These are phyloP conservation scores for Pestalotiopsis sp. DNA, from an alignment of 2,329 filamentous ascomycete species.

Conservation along the genomic window DNA sequence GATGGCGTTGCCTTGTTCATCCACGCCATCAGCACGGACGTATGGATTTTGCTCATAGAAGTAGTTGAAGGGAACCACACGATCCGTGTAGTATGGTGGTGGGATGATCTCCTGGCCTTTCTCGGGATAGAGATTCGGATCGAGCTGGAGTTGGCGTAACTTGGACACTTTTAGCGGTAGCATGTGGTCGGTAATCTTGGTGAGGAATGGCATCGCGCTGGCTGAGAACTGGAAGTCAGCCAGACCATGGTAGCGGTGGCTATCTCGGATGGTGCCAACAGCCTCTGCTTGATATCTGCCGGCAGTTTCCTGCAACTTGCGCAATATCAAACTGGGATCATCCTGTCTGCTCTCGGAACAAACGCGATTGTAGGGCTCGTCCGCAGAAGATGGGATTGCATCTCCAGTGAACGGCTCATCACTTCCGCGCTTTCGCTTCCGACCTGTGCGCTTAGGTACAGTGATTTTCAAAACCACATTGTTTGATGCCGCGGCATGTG, in stretches of 20 bases:
- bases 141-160: conserved; percentile 65
- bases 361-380: conserved; percentile 30
- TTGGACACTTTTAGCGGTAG: conserved; percentile 66
- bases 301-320: conserved; percentile 70
- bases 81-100: conserved; percentile 76
- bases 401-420: conserved; percentile 63
- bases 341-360: conserved; percentile 51
- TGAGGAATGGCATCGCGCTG: conserved; percentile 67
- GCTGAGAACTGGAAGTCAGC: conserved; percentile 87
- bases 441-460: conserved; percentile 82
- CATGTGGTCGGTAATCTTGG: conserved; percentile 70
- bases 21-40: conserved; percentile 62
- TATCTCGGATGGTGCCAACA: conserved; percentile 74
- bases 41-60: conserved; percentile 86
- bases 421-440: conserved; percentile 81
- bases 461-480: conserved; percentile 87
- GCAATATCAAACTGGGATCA: conserved; percentile 56
- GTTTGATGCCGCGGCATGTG: conserved; percentile 73
- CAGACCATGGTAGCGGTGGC: conserved; percentile 82
- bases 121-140: conserved; percentile 60
- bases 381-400: conserved; percentile 30
- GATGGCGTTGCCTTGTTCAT: conserved; percentile 50
- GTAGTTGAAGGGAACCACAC: conserved; percentile 74
- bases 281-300: conserved; percentile 68
- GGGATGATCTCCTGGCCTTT: conserved; percentile 73